Conservation (phyloP, 352 stramenopile genomes). For the Pythium biforme region DNA sequence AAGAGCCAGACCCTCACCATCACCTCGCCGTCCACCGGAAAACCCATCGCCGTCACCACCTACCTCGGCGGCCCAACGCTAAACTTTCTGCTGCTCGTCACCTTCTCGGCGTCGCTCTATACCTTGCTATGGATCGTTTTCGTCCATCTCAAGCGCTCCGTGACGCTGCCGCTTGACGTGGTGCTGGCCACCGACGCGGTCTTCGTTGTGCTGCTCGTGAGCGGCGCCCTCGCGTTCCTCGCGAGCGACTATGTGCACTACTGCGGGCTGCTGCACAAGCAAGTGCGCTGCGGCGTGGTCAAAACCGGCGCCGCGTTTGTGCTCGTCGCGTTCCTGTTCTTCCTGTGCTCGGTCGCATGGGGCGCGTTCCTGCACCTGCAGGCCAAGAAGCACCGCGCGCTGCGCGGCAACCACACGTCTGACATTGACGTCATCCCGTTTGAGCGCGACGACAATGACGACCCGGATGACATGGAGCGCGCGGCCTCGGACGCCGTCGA, state of each 20-base stretch:
- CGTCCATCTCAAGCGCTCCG: slow-evolving; percentile 33
- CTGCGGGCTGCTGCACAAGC: slow-evolving; percentile 39
- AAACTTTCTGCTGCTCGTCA: slow-evolving; percentile 64
- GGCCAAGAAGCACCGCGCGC: slow-evolving; percentile 2
- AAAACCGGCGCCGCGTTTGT: slow-evolving; percentile 48
- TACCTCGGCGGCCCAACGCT: slow-evolving; percentile 56
- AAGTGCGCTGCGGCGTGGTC: slow-evolving; percentile 52
- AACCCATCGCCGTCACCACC: slow-evolving; percentile 41
- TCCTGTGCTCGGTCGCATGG: slow-evolving; percentile 60
- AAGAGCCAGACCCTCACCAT: slow-evolving; percentile 32
- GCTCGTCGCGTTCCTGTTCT: slow-evolving; percentile 60
- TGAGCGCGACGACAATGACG: background rate
- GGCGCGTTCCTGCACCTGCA: slow-evolving; percentile 31
- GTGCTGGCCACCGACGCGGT: slow-evolving; percentile 52
- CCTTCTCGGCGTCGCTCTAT: slow-evolving; percentile 58
- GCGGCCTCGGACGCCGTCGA: slow-evolving; percentile 1
- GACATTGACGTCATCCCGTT: slow-evolving; percentile 11
- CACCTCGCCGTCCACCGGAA: background rate
- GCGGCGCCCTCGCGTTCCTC: slow-evolving; percentile 53
- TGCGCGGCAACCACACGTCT: slow-evolving; percentile 4
- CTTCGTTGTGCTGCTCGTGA: slow-evolving; percentile 73
- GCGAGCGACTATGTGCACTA: slow-evolving; percentile 70
- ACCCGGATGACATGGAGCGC: slow-evolving; percentile 8
- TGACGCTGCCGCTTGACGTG: slow-evolving; percentile 41
- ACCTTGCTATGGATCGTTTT: slow-evolving; percentile 46